A percentile compares a stretch with the other conserved stretches of the same genome.
phyloP scores from a whole-genome alignment of 2,329 filamentous ascomycete genomes.

The Stagonosporopsis cucurbitacearum region DNA sequence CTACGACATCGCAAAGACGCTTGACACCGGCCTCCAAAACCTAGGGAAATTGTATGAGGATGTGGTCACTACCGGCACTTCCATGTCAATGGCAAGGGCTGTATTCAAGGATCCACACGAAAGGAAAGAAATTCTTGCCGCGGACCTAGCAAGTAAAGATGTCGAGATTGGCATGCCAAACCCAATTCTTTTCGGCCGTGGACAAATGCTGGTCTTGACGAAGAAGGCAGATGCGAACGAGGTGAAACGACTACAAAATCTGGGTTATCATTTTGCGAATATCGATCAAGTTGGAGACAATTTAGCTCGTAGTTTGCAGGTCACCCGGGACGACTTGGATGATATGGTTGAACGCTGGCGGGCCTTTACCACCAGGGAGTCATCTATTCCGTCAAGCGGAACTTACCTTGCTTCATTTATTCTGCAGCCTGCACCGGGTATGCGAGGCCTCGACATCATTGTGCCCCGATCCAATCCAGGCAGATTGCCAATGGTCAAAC shows the following conservation, averaged over 20 bases:
- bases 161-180: constrained; percentile 48
- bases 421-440: constrained; percentile 46
- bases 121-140: constrained; percentile 33
- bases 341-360: constrained; percentile 69
- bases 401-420: constrained; percentile 50
- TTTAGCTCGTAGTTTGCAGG: constrained; percentile 76
- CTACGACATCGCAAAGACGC: constrained; percentile 70
- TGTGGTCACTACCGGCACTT: constrained; percentile 70
- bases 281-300: constrained; percentile 66
- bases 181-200: constrained; percentile 64
- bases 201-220: constrained; percentile 82
- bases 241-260: constrained; percentile 68
- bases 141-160: constrained; percentile 41
- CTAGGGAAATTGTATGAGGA: constrained; percentile 78
- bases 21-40: constrained; percentile 67
- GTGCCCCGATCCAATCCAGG: constrained; percentile 51
- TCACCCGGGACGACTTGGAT: constrained; percentile 68
- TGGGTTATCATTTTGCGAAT: constrained; percentile 77
- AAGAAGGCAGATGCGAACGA: constrained; percentile 68
- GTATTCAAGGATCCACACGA: constrained; percentile 49
- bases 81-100: constrained; percentile 68
- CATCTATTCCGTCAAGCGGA: constrained; percentile 58
- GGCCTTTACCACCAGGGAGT: constrained; percentile 52
- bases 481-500: constrained; percentile 54
- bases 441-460: constrained; percentile 53